These are phyloP conservation scores for Rhytidiadelphus loreus DNA, from an alignment of 225 moss, liverwort and hornwort species.

Conservation along the genomic window DNA sequence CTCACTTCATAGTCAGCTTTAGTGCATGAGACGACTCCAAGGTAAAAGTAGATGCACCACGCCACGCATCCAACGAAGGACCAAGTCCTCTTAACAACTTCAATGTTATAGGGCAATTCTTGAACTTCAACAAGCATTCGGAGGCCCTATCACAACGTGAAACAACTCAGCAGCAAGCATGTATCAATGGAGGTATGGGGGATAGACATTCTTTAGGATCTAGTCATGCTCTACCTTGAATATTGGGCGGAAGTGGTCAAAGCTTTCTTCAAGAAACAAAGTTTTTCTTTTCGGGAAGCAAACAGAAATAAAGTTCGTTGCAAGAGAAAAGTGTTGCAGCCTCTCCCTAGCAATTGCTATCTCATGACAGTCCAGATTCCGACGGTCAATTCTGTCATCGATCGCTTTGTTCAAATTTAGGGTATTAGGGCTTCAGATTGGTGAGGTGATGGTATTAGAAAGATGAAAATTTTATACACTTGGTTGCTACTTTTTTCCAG, in stretches of 20 bases:
- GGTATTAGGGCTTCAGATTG: background rate
- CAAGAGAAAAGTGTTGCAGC: background rate
- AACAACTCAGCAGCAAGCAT: conserved; percentile 21
- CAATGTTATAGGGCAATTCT: conserved; percentile 17
- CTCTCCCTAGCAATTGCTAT: background rate
- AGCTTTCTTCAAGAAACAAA: background rate
- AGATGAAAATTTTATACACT: background rate
- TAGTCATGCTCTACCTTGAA: background rate
- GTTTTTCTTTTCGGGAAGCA: background rate
- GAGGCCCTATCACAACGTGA: conserved; percentile 39
- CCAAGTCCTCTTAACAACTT: conserved; percentile 26
- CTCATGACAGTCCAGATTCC: background rate
- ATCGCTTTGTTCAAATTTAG: background rate
- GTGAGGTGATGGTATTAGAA: background rate
- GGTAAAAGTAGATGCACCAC: conserved; percentile 52
- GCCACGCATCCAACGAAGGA: conserved; percentile 62
- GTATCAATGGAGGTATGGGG: background rate
- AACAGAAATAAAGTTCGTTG: background rate
- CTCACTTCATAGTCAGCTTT: conserved; percentile 53
- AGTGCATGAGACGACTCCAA: conserved; percentile 32
- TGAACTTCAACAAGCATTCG: background rate
- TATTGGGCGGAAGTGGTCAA: background rate
- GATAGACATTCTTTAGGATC: background rate
- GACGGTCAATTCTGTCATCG: too few relatives aligned
- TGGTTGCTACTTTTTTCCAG: background rate